Conservation (phyloP, 2,329 filamentous ascomycete species). For the Gaeumannomyces tritici region DNA sequence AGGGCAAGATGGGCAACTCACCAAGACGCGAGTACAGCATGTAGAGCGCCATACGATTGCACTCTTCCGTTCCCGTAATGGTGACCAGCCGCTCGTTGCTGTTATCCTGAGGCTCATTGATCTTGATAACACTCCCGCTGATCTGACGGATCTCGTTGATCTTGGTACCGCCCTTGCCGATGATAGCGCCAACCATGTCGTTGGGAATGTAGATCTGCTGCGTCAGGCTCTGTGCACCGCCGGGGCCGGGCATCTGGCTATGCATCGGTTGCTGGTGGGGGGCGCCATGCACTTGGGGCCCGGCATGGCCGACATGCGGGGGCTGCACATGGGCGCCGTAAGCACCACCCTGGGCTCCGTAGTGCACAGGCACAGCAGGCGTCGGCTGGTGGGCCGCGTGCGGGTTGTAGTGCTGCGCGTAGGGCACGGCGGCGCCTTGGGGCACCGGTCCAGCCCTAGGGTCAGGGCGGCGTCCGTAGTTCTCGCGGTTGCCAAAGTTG, state of each 20-base stretch:
- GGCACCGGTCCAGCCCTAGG: slow-evolving; percentile 63
- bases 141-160: slow-evolving; percentile 99
- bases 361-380: slow-evolving; percentile 64
- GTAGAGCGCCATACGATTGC: slow-evolving; percentile 99
- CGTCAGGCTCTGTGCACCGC: slow-evolving; percentile 66
- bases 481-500: slow-evolving; percentile 84
- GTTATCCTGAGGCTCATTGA: slow-evolving; percentile 98
- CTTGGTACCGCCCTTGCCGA: slow-evolving; percentile 96
- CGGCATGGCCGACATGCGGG: slow-evolving; percentile 52
- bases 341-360: slow-evolving; percentile 62
- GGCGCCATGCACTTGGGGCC: slow-evolving; percentile 49
- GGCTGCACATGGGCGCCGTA: slow-evolving; percentile 79
- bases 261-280: slow-evolving; percentile 71
- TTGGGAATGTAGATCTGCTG: slow-evolving; percentile 99
- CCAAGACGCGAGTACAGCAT: slow-evolving; percentile 98
- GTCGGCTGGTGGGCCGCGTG: slow-evolving; percentile 56
- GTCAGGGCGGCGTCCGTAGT: slow-evolving; percentile 68
- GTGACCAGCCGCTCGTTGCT: slow-evolving; percentile 97
- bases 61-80: slow-evolving; percentile 94
- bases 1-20: slow-evolving; percentile 30
- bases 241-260: slow-evolving; percentile 41
- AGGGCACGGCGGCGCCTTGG: slow-evolving; percentile 43
- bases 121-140: slow-evolving; percentile 97
- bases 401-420: slow-evolving; percentile 65
- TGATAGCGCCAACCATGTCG: slow-evolving; percentile 98